These are phyloP conservation scores for Xylaria sp. DNA, from an alignment of 2,329 filamentous ascomycete species.

Conservation along the genomic window DNA sequence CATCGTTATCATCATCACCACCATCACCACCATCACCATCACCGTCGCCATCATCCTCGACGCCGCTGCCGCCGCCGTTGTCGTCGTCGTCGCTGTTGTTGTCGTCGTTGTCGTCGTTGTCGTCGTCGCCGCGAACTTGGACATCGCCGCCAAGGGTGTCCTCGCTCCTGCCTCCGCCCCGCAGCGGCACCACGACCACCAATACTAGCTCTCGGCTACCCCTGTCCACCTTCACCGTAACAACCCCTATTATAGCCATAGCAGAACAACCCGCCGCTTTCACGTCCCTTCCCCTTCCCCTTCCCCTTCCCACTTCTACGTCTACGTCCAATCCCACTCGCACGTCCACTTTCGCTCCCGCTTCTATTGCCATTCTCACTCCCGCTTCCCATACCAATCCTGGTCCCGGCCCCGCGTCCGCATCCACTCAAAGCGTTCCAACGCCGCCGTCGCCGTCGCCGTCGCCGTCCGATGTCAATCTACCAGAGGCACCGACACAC, in stretches of 20 bases:
- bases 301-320: too few relatives aligned
- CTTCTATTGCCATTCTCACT: slow-evolving; percentile 20
- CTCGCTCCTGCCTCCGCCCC: slow-evolving; percentile 38
- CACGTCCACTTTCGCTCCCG: slow-evolving; percentile 9
- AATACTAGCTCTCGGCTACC: slow-evolving; percentile 27
- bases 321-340: slow-evolving; percentile 16
- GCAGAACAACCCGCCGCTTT: not conserved
- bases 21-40: not conserved
- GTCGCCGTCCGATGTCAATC: slow-evolving; percentile 30
- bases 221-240: slow-evolving; percentile 25
- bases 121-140: slow-evolving; percentile 7
- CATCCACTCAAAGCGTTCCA: slow-evolving; percentile 29
- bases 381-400: slow-evolving; percentile 1
- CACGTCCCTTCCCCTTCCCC: slow-evolving; percentile 1
- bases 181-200: slow-evolving; percentile 31
- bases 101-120: not conserved
- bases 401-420: slow-evolving; percentile 22
- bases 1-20: not conserved
- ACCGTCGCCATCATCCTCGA: not conserved
- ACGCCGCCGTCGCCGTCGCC: slow-evolving; percentile 9
- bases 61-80: not conserved
- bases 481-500: slow-evolving; percentile 30
- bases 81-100: slow-evolving; percentile 2
- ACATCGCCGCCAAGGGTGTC: slow-evolving; percentile 34
- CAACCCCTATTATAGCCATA: slow-evolving; percentile 30